These are phyloP conservation scores for Boletales sp. DNA, from an alignment of 768 basidiomycete genomes.

Conservation along the genomic window DNA sequence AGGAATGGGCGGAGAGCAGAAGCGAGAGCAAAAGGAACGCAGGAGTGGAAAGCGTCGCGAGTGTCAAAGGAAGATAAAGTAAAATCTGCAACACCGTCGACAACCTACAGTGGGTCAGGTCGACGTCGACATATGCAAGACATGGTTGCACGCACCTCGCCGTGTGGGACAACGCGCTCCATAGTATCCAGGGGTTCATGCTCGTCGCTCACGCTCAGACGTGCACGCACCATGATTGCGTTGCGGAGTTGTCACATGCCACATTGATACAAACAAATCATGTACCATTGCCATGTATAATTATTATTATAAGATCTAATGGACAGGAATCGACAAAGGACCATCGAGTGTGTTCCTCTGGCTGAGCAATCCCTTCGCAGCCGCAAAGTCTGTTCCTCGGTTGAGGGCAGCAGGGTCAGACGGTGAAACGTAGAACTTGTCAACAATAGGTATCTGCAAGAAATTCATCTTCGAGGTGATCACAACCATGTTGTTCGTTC, in stretches of 20 bases:
- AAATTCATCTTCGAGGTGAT: slow-evolving; percentile 96
- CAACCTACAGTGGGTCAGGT: slow-evolving; percentile 41
- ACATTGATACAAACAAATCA: slow-evolving; percentile 1
- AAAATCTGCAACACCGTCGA: slow-evolving; percentile 79
- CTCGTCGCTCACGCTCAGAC: too few relatives aligned
- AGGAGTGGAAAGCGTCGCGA: slow-evolving; percentile 74
- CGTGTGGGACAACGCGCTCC: slow-evolving; percentile 61
- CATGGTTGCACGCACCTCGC: slow-evolving; percentile 43
- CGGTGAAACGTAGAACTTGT: slow-evolving; percentile 88
- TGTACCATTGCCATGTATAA: not conserved
- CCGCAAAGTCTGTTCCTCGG: slow-evolving; percentile 80
- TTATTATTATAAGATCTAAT: too few relatives aligned
- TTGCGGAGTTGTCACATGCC: not conserved
- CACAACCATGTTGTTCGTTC: slow-evolving; percentile 92
- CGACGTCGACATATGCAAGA: not conserved
- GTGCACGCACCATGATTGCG: too few relatives aligned
- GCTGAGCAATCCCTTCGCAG: slow-evolving; percentile 79
- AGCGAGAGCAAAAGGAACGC: slow-evolving; percentile 82
- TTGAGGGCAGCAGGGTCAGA: slow-evolving; percentile 69
- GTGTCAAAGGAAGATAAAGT: slow-evolving; percentile 78
- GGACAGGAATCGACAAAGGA: too few relatives aligned
- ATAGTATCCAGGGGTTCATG: slow-evolving; percentile 60
- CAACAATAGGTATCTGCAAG: slow-evolving; percentile 88
- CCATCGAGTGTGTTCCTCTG: slow-evolving; percentile 40
- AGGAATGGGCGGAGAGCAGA: slow-evolving; percentile 68